These are phyloP conservation scores for Kodamaea ohmeri DNA, from an alignment of 1,139 yeast species.

Conservation along the genomic window DNA sequence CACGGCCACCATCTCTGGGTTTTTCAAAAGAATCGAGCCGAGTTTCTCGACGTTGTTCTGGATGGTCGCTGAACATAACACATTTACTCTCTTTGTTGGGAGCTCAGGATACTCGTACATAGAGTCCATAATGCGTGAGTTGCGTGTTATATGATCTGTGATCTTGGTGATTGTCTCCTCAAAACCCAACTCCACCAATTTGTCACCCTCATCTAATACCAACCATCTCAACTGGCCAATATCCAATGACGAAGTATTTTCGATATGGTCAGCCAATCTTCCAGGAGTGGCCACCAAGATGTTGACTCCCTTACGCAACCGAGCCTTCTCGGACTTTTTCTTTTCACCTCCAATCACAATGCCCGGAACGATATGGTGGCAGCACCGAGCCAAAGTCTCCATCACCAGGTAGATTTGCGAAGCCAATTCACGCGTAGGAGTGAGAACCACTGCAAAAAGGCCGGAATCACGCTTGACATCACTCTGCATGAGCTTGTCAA, in stretches of 20 bases:
- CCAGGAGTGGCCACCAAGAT: constrained; percentile 92
- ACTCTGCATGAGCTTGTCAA: constrained; percentile 61
- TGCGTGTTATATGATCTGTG: constrained; percentile 52
- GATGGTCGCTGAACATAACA: constrained; percentile 93
- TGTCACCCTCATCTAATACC: constrained; percentile 92
- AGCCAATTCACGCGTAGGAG: constrained; percentile 94
- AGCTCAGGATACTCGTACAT: constrained; percentile 47
- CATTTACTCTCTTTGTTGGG: constrained; percentile 70
- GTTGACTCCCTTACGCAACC: constrained; percentile 86
- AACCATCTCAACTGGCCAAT: constrained; percentile 75
- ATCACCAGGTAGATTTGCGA: constrained; percentile 85
- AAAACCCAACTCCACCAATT: constrained; percentile 90
- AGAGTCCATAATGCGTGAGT: constrained; percentile 41
- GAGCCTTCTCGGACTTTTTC: constrained; percentile 87
- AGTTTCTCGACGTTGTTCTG: constrained; percentile 75
- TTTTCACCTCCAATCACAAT: constrained; percentile 94
- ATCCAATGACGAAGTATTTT: constrained; percentile 72
- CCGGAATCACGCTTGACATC: constrained; percentile 72
- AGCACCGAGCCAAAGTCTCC: constrained; percentile 65
- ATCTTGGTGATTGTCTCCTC: constrained; percentile 88
- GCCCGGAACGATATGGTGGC: constrained; percentile 86
- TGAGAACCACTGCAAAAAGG: constrained; percentile 77
- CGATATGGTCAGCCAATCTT: constrained; percentile 86
- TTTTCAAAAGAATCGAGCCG: constrained; percentile 69
- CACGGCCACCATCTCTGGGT: constrained; percentile 67